A percentile compares a stretch with the other conserved stretches of the same genome.
Conservation (phyloP, 352 stramenopile species). For the Thalassiosira delicatula region DNA sequence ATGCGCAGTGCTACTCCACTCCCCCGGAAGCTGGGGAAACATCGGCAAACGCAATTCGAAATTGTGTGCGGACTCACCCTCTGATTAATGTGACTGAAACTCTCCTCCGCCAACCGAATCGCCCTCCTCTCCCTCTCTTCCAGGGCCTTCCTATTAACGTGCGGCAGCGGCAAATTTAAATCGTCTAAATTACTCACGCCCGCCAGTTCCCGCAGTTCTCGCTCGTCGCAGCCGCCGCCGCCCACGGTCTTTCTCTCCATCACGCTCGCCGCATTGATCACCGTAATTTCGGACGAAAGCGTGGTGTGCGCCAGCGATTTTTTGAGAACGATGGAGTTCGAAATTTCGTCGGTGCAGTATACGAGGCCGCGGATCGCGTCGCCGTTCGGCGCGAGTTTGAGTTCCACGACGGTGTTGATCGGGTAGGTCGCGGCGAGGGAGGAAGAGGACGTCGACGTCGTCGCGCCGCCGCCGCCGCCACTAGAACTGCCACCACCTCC, state of each 20-base stretch:
- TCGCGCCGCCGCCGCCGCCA: too few species aligned
- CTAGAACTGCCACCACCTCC: too few species aligned
- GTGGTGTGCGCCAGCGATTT: conserved; percentile 64
- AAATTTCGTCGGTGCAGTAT: conserved; percentile 80
- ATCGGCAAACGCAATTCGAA: too few species aligned
- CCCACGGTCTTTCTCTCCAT: conserved; percentile 46
- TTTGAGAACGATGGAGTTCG: conserved; percentile 72
- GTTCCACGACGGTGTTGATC: conserved; percentile 76
- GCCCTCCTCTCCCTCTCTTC: conserved; percentile 81
- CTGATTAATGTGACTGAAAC: conserved; percentile 77
- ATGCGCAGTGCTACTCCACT: too few species aligned
- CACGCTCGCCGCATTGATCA: conserved; percentile 66
- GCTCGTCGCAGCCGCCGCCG: too few species aligned
- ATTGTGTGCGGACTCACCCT: conserved; percentile 75
- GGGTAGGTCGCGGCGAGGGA: conserved; percentile 61
- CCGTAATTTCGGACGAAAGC: conserved; percentile 56
- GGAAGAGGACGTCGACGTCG: too few species aligned
- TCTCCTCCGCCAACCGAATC: conserved; percentile 75
- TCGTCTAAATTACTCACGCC: conserved; percentile 34
- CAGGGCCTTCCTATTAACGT: conserved; percentile 68
- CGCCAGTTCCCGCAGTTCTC: too few species aligned
- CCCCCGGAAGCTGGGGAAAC: too few species aligned
- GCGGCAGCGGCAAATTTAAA: conserved; percentile 43
- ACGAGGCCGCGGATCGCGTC: conserved; percentile 62
- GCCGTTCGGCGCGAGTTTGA: conserved; percentile 62